phyloP scores from a whole-genome alignment of 768 basidiomycete genomes.

The Lentinula edodes region DNA sequence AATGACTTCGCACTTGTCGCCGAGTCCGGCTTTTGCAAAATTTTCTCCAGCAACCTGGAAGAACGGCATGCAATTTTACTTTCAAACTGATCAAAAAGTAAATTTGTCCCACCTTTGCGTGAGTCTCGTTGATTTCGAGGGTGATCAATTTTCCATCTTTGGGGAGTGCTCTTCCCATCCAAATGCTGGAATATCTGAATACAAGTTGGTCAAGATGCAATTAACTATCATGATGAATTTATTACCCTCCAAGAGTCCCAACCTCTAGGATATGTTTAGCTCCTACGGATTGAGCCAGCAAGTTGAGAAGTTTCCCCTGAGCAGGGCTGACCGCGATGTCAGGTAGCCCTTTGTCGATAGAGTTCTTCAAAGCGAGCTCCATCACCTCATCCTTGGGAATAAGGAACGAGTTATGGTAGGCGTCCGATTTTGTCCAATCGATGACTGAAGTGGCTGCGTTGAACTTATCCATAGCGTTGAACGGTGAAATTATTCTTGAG shows the following conservation, averaged over 20 bases:
- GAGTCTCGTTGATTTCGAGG: constrained; percentile 39
- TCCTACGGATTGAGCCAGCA: constrained; percentile 34
- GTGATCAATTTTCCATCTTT: constrained; percentile 44
- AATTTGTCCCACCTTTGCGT: constrained; percentile 35
- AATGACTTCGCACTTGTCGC: constrained; percentile 41
- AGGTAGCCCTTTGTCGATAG: constrained; percentile 25
- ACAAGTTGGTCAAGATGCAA: not conserved
- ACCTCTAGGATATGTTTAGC: constrained; percentile 48
- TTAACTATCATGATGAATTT: constrained; percentile 3
- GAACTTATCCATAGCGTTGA: not conserved
- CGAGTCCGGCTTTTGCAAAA: constrained; percentile 47
- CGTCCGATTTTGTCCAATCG: constrained; percentile 4
- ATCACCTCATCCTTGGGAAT: constrained; percentile 25
- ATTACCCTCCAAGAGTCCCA: constrained; percentile 48
- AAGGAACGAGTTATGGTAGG: constrained; percentile 32
- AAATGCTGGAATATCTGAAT: constrained; percentile 38
- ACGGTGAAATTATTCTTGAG: too few relatives aligned
- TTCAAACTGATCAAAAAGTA: not conserved
- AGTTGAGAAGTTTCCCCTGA: constrained; percentile 40
- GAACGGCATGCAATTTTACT: not conserved
- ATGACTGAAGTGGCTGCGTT: constrained; percentile 17
- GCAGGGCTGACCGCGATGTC: constrained; percentile 31
- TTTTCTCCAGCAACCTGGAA: constrained; percentile 53
- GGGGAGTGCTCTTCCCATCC: constrained; percentile 41
- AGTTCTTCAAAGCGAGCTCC: constrained; percentile 23